A percentile compares a stretch with the other conserved stretches of the same genome.
phyloP scores from a whole-genome alignment of 345 rosid genomes.

The Mercurialis annua region DNA sequence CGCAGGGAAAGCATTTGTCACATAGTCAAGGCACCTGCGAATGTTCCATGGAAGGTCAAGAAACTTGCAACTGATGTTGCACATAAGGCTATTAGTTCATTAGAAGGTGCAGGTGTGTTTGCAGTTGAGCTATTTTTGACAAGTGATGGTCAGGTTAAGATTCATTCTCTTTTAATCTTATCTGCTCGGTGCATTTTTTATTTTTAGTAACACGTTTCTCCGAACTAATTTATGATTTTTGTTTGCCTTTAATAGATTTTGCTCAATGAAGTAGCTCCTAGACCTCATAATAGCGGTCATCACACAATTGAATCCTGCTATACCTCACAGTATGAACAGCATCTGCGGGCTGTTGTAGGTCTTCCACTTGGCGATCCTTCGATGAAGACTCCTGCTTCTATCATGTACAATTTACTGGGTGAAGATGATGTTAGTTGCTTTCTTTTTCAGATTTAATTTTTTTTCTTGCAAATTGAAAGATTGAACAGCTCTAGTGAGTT shows the following conservation, averaged over 20 bases:
- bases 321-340: slow-evolving; percentile 94
- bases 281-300: slow-evolving; percentile 99
- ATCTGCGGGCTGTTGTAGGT: slow-evolving; percentile 83
- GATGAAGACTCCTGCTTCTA: slow-evolving; percentile 85
- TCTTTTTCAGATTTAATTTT: neutral
- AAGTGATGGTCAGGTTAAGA: slow-evolving; percentile 65
- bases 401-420: slow-evolving; percentile 89
- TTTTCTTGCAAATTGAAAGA: neutral
- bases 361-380: slow-evolving; percentile 98
- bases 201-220: slow-evolving; percentile 1
- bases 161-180: slow-evolving; percentile 8
- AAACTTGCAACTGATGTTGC: slow-evolving; percentile 85
- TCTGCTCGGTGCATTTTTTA: slow-evolving; percentile 2
- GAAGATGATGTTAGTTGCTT: slow-evolving; percentile 63
- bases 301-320: slow-evolving; percentile 93
- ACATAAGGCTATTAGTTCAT: slow-evolving; percentile 64
- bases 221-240: slow-evolving; percentile 10
- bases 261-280: slow-evolving; percentile 95
- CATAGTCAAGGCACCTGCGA: slow-evolving; percentile 90
- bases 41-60: slow-evolving; percentile 73
- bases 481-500: neutral
- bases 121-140: slow-evolving; percentile 95
- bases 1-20: slow-evolving; percentile 93
- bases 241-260: slow-evolving; percentile 46
- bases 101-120: slow-evolving; percentile 95